Evolutionary conservation across 75 land plant genomes (phyloP).

Genomic region (Larix kaempferi): DNA sequence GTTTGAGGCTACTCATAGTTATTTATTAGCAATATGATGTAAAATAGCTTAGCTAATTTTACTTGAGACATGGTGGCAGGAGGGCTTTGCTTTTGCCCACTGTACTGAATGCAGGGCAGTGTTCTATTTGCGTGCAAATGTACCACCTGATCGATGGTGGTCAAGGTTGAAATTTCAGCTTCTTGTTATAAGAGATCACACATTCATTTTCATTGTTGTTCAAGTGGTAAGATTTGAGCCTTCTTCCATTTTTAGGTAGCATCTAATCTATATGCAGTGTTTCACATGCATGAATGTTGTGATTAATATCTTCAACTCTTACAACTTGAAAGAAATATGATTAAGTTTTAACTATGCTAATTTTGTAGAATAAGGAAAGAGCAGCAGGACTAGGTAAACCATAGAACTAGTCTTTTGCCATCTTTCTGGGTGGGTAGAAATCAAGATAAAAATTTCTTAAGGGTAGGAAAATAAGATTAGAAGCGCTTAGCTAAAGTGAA

Average conservation of each 20-base stretch:
- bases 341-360: neutral
- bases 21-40: neutral
- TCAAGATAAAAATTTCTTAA: neutral
- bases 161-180: conserved; percentile 81
- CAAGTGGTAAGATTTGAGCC: conserved; percentile 61
- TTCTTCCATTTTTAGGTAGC: too few relatives aligned
- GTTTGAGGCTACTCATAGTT: neutral
- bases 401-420: neutral
- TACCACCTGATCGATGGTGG: conserved; percentile 95
- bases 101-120: conserved; percentile 91
- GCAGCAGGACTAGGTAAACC: neutral
- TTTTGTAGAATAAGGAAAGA: neutral
- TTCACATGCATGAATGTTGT: neutral
- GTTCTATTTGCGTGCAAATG: conserved; percentile 85
- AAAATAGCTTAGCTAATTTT: neutral
- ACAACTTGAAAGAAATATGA: neutral
- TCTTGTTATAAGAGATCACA: conserved; percentile 87
- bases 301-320: neutral
- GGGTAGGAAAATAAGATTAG: neutral
- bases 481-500: neutral
- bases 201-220: conserved; percentile 69
- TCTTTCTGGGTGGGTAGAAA: neutral
- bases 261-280: neutral
- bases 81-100: conserved; percentile 96
- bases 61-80: conserved; percentile 38